Evolutionary conservation across 495 filamentous ascomycete genomes (phyloP).

Genomic region (Mycothermus thermophilus): DNA sequence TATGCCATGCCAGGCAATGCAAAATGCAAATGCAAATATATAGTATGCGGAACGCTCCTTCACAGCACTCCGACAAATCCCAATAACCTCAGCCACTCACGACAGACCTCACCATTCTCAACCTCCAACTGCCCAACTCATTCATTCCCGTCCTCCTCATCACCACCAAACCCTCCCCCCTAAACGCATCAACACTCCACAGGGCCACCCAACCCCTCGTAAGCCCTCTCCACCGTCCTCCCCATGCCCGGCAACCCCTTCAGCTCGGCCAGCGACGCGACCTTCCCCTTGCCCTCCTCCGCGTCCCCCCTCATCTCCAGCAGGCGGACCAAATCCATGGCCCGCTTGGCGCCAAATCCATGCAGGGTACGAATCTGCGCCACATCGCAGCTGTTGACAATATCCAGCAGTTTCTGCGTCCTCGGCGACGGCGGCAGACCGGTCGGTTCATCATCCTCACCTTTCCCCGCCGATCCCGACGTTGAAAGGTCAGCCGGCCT

Average conservation of each 20-base stretch:
- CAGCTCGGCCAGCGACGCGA: conserved; percentile 39
- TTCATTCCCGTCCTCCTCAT: too few species aligned
- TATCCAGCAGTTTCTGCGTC: conserved; percentile 55
- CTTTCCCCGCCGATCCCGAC: neutral
- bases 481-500: neutral
- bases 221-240: conserved; percentile 44
- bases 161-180: too few species aligned
- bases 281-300: conserved; percentile 19
- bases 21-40: neutral
- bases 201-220: conserved; percentile 29
- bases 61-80: neutral
- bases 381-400: conserved; percentile 77
- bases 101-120: neutral
- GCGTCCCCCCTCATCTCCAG: conserved; percentile 36
- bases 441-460: conserved; percentile 12
- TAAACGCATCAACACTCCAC: too few species aligned
- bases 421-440: conserved; percentile 35
- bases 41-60: neutral
- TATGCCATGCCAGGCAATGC: neutral
- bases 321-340: conserved; percentile 46
- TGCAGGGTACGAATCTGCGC: conserved; percentile 59
- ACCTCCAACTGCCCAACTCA: too few species aligned
- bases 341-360: conserved; percentile 51
- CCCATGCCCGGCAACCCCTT: conserved; percentile 46
- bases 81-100: neutral